Evolutionary conservation across 2,329 filamentous ascomycete species (phyloP).

Genomic region (Tetracladium maxilliforme): DNA sequence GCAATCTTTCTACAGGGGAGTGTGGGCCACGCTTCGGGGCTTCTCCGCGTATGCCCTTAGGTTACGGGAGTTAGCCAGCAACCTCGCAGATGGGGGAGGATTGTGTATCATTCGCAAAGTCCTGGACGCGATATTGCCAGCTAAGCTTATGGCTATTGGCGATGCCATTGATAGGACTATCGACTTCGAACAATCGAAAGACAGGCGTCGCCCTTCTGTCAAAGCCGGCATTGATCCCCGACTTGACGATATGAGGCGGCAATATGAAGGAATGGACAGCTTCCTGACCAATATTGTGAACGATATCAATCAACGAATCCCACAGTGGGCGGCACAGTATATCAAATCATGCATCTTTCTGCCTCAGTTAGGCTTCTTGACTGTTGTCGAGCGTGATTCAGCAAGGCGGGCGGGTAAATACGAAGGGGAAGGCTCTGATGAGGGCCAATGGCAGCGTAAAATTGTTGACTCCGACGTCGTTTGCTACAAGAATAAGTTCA

Average conservation of each 20-base stretch:
- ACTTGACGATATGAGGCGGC: conserved; percentile 64
- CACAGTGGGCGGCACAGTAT: conserved; percentile 36
- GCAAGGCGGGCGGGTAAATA: conserved; percentile 44
- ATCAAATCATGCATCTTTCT: conserved; percentile 73
- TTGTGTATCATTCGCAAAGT: conserved; percentile 23
- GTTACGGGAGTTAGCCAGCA: conserved; percentile 8
- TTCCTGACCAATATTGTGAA: conserved; percentile 55
- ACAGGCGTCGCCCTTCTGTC: conserved; percentile 59
- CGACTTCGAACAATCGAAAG: conserved; percentile 65
- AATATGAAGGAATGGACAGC: conserved; percentile 62
- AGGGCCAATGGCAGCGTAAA: conserved; percentile 60
- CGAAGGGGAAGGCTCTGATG: conserved; percentile 38
- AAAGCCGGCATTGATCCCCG: conserved; percentile 54
- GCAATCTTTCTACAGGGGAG: conserved; percentile 30
- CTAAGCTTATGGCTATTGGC: conserved; percentile 49
- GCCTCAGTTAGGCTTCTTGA: conserved; percentile 82
- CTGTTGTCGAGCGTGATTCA: conserved; percentile 51
- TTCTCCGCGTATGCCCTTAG: conserved; percentile 62
- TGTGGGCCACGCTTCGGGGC: conserved; percentile 57
- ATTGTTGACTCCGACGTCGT: conserved; percentile 57
- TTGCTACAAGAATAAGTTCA: conserved; percentile 78
- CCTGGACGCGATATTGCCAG: conserved; percentile 41
- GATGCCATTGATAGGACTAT: conserved; percentile 58
- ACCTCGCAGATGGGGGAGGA: not conserved
- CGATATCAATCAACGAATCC: conserved; percentile 47